phyloP scores from a whole-genome alignment of 2,329 filamentous ascomycete genomes.

The Nothomitra cinnamomea region DNA sequence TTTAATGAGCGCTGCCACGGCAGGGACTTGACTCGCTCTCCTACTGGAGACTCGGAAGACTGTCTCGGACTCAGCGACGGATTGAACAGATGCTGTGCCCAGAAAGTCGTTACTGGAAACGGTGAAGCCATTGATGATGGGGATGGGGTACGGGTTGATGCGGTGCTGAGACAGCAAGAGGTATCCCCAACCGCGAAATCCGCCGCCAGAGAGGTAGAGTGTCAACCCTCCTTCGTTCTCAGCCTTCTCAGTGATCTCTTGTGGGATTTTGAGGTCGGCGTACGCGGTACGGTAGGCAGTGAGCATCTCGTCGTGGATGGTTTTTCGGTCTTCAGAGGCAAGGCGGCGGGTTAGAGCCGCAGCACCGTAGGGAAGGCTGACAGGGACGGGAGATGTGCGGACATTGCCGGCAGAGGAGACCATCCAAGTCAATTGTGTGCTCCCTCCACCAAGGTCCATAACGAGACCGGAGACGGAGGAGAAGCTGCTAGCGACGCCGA shows the following conservation, averaged over 20 bases:
- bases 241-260: conserved; percentile 28
- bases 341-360: conserved; percentile 45
- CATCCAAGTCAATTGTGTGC: conserved; percentile 54
- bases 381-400: conserved; percentile 33
- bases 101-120: conserved; percentile 45
- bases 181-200: conserved; percentile 81
- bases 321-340: conserved; percentile 24
- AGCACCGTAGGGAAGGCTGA: conserved; percentile 54
- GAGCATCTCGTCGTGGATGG: conserved; percentile 37
- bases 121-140: conserved; percentile 64
- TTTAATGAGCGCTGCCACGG: conserved; percentile 65
- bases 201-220: conserved; percentile 76
- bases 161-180: conserved; percentile 66
- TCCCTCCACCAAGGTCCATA: conserved; percentile 71
- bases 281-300: conserved; percentile 44
- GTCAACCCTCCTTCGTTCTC: conserved; percentile 36
- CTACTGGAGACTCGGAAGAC: conserved; percentile 64
- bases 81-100: conserved; percentile 29
- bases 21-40: conserved; percentile 64
- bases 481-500: conserved; percentile 66
- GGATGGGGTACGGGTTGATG: conserved; percentile 64
- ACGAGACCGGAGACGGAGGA: conserved; percentile 56
- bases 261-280: conserved; percentile 36
- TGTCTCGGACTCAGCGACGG: conserved; percentile 22
- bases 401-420: conserved; percentile 32